Conservation (phyloP, 1,284 basidiomycete species). For the Volvariella volvacea region DNA sequence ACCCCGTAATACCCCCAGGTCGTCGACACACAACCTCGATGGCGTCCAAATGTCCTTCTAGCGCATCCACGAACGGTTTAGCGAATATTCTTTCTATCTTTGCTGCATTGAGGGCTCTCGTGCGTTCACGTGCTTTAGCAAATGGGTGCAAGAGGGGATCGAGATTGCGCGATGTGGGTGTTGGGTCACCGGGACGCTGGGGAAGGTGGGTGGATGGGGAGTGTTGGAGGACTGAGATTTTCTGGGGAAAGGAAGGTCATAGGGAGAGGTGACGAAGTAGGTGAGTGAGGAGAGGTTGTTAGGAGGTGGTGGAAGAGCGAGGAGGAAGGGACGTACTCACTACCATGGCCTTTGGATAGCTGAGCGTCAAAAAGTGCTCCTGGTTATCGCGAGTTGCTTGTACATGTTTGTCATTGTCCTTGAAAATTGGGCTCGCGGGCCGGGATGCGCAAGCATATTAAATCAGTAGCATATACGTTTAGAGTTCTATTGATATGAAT, state of each 20-base stretch:
- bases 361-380: no score
- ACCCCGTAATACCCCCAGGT: slow-evolving; percentile 68
- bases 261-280: no score
- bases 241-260: slow-evolving; percentile 38
- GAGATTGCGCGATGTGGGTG: slow-evolving; percentile 87
- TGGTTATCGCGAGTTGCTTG: no score
- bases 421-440: no score
- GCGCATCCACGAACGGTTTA: slow-evolving; percentile 87
- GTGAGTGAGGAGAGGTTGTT: no score
- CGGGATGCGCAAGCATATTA: no score
- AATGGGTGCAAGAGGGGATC: slow-evolving; percentile 95
- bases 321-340: no score
- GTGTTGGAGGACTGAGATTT: slow-evolving; percentile 87
- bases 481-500: no score
- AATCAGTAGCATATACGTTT: no score
- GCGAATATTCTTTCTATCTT: slow-evolving; percentile 98
- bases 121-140: slow-evolving; percentile 87
- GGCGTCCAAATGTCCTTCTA: slow-evolving; percentile 96
- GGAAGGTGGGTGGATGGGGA: slow-evolving; percentile 73
- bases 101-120: slow-evolving; percentile 88
- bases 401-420: no score
- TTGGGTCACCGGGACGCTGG: slow-evolving; percentile 69
- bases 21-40: slow-evolving; percentile 84
- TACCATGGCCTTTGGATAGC: no score
- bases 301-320: no score